These are phyloP conservation scores for Phalaenopsis hybrid DNA, from an alignment of 116 monocot genomes.

Conservation along the genomic window DNA sequence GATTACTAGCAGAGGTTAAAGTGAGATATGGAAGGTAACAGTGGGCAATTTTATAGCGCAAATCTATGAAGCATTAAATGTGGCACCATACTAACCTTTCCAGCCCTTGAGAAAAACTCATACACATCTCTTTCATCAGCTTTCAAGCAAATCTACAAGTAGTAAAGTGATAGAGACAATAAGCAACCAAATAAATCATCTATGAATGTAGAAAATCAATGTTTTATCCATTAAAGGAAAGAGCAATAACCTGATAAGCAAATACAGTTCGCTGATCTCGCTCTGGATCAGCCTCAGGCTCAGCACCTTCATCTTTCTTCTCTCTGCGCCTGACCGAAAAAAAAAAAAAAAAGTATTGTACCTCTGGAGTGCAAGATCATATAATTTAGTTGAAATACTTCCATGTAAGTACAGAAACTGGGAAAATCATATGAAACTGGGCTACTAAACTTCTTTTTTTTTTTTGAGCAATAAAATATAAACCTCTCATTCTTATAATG, in stretches of 20 bases:
- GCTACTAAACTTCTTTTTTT: neutral
- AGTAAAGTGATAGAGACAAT: neutral
- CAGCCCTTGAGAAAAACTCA: conserved; percentile 96
- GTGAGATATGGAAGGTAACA: neutral
- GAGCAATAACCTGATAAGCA: conserved; percentile 71
- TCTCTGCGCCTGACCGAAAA: conserved; percentile 42
- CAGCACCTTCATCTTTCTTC: conserved; percentile 60
- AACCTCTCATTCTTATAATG: neutral
- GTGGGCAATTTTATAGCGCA: neutral
- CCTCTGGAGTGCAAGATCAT: neutral
- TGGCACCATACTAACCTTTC: conserved; percentile 54
- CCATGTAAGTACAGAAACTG: neutral
- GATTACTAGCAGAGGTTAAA: neutral
- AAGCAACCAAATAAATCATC: neutral
- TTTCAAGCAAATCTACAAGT: conserved; percentile 69
- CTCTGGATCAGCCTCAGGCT: conserved; percentile 85
- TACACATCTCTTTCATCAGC: conserved; percentile 97
- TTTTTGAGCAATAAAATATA: neutral
- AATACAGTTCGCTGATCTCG: conserved; percentile 94
- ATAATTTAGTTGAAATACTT: neutral
- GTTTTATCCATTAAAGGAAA: conserved; percentile 4
- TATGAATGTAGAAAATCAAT: neutral
- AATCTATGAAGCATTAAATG: neutral
- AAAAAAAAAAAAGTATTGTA: neutral
- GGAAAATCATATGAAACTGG: neutral